Conservation (phyloP, 441 rosid genomes). For the Melastoma candidum region DNA sequence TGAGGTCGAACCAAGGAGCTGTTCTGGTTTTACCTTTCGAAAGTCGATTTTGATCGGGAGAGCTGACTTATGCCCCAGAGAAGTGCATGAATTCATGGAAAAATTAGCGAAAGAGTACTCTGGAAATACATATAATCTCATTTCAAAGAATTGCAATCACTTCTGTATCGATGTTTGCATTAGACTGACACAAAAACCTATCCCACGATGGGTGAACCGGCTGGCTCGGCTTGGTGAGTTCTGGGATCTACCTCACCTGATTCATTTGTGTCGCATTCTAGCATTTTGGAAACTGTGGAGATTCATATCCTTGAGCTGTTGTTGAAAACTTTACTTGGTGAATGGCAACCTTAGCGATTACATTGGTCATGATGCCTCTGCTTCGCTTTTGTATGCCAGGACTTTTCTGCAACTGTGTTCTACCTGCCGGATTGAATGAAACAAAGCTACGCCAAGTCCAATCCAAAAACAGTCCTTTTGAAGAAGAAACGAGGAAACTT, state of each 20-base stretch:
- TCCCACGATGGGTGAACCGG: slow-evolving; percentile 93
- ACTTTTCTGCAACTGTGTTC: slow-evolving; percentile 74
- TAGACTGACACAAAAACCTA: slow-evolving; percentile 51
- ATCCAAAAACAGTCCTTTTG: slow-evolving; percentile 24
- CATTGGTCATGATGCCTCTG: not conserved
- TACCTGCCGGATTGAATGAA: slow-evolving; percentile 69
- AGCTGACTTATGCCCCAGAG: slow-evolving; percentile 65
- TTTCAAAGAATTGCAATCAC: slow-evolving; percentile 91
- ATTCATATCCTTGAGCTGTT: too few species aligned
- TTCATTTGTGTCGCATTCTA: too few species aligned
- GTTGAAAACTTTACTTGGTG: too few species aligned
- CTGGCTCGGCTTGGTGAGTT: slow-evolving; percentile 82
- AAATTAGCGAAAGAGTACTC: slow-evolving; percentile 50
- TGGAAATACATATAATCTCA: slow-evolving; percentile 73
- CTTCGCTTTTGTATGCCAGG: slow-evolving; percentile 23
- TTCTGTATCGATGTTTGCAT: slow-evolving; percentile 74
- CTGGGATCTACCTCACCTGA: not conserved
- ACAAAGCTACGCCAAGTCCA: slow-evolving; percentile 47
- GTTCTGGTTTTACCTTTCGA: slow-evolving; percentile 83
- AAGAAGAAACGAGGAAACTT: slow-evolving; percentile 48
- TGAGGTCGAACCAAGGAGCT: slow-evolving; percentile 80
- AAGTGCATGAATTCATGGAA: slow-evolving; percentile 66
- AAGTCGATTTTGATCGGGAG: slow-evolving; percentile 80
- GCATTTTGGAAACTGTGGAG: too few species aligned
- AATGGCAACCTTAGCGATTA: not conserved